phyloP scores from a whole-genome alignment of 169 alveolate species.

The Plasmodium knowlesi region DNA sequence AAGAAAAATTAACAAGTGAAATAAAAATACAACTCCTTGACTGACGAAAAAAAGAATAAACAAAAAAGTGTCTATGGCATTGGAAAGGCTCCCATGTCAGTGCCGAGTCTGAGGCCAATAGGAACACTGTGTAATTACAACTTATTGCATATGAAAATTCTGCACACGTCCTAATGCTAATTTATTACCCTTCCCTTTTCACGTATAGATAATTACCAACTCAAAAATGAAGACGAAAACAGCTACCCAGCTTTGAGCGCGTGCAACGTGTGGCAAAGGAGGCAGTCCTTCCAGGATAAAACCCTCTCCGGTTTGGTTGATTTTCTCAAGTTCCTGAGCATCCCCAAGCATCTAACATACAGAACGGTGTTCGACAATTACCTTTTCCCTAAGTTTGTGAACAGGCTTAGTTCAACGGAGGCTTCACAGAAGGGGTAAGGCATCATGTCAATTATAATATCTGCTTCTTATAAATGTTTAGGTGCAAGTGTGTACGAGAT shows the following conservation, averaged over 20 bases:
- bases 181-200: constrained; percentile 4
- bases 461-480: not conserved
- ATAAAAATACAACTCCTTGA: not conserved
- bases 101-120: not conserved
- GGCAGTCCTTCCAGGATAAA: constrained; percentile 85
- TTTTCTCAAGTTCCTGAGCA: constrained; percentile 79
- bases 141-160: not conserved
- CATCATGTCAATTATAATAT: not conserved
- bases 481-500: not conserved
- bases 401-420: constrained; percentile 70
- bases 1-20: not conserved
- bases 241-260: constrained; percentile 85
- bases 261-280: constrained; percentile 85
- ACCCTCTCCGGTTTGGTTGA: constrained; percentile 83
- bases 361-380: constrained; percentile 80
- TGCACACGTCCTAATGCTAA: not conserved
- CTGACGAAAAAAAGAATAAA: not conserved
- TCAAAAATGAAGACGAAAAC: constrained; percentile 78
- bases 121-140: not conserved
- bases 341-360: constrained; percentile 84
- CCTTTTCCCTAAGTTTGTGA: constrained; percentile 77
- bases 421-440: constrained; percentile 51
- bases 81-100: not conserved
- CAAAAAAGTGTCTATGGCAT: not conserved
- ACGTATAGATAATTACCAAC: constrained; percentile 81